phyloP scores from a whole-genome alignment of 1,284 basidiomycete species.

The Tausonia pullulans region DNA sequence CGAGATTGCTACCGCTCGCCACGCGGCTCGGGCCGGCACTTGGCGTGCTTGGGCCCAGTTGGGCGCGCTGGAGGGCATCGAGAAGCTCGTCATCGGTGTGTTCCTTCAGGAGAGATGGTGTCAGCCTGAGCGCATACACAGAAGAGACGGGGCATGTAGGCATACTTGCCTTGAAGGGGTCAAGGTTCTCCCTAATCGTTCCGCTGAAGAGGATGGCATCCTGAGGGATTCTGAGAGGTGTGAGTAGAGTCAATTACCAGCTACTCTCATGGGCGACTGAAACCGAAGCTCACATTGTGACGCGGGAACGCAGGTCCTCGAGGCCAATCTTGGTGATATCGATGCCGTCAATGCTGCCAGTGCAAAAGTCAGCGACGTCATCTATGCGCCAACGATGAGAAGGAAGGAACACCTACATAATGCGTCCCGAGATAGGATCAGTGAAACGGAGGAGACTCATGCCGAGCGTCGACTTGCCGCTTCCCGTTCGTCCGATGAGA shows the following conservation, averaged over 20 bases:
- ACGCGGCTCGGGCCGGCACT: conserved; percentile 3
- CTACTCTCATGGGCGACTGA: too few species aligned
- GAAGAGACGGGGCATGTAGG: too few species aligned
- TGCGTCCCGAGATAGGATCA: conserved; percentile 44
- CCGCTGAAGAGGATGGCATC: conserved; percentile 78
- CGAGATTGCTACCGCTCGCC: not conserved
- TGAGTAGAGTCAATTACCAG: too few species aligned
- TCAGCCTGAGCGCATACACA: not conserved
- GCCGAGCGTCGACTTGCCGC: conserved; percentile 47
- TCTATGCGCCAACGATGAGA: not conserved
- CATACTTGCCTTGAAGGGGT: conserved; percentile 51
- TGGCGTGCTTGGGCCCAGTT: conserved; percentile 7
- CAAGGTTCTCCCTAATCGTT: conserved; percentile 71
- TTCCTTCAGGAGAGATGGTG: conserved; percentile 35
- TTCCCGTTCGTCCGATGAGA: conserved; percentile 33
- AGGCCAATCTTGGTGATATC: conserved; percentile 81
- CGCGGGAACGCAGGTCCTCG: conserved; percentile 52
- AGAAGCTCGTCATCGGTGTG: conserved; percentile 65
- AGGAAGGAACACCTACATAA: not conserved
- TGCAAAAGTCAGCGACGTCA: conserved; percentile 38
- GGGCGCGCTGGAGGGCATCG: conserved; percentile 36
- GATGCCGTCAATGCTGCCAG: conserved; percentile 74
- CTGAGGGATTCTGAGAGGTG: conserved; percentile 5
- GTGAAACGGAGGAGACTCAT: conserved; percentile 80
- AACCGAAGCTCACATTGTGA: not conserved